A percentile compares a stretch with the other conserved stretches of the same genome.
Evolutionary conservation across 2,329 filamentous ascomycete species (phyloP).

Genomic region (Cladophialophora chaetospira): DNA sequence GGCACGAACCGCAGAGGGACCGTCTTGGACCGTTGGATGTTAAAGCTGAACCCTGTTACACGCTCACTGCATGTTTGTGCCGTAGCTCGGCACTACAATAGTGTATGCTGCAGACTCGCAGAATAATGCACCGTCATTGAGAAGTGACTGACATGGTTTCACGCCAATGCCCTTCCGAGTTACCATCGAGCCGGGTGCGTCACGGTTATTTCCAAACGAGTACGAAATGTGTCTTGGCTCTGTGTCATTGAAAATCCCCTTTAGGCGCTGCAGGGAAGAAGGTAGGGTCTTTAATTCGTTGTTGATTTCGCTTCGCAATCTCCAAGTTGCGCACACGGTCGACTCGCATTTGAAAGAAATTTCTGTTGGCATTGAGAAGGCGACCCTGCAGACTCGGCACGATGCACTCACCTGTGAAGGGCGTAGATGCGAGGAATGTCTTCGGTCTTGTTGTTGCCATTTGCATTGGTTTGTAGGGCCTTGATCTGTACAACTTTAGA

Average conservation of each 20-base stretch:
- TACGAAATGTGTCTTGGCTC: background rate
- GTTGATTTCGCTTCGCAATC: conserved; percentile 75
- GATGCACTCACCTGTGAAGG: conserved; percentile 68
- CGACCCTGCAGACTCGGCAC: conserved; percentile 23
- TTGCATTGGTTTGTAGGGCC: conserved; percentile 50
- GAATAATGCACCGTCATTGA: background rate
- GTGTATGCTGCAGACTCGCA: background rate
- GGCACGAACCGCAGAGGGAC: background rate
- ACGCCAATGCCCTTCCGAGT: no score
- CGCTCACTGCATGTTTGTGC: background rate
- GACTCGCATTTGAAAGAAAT: conserved; percentile 83
- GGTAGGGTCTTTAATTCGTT: conserved; percentile 74
- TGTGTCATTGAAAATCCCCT: conserved; percentile 42
- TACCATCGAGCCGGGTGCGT: no score
- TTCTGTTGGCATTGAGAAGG: conserved; percentile 41
- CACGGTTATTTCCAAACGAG: no score
- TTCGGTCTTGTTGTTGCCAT: conserved; percentile 45
- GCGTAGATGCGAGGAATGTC: conserved; percentile 79
- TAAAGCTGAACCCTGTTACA: no score
- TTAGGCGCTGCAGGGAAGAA: conserved; percentile 86
- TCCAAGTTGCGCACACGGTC: conserved; percentile 78
- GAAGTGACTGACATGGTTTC: background rate
- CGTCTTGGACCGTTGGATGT: background rate
- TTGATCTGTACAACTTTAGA: conserved; percentile 42
- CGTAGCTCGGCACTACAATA: background rate